Percentiles rank a stretch among this genome's conserved stretches.
These are phyloP conservation scores for Plectosphaerella sp. DNA, from an alignment of 2,329 filamentous ascomycete genomes.

Conservation along the genomic window DNA sequence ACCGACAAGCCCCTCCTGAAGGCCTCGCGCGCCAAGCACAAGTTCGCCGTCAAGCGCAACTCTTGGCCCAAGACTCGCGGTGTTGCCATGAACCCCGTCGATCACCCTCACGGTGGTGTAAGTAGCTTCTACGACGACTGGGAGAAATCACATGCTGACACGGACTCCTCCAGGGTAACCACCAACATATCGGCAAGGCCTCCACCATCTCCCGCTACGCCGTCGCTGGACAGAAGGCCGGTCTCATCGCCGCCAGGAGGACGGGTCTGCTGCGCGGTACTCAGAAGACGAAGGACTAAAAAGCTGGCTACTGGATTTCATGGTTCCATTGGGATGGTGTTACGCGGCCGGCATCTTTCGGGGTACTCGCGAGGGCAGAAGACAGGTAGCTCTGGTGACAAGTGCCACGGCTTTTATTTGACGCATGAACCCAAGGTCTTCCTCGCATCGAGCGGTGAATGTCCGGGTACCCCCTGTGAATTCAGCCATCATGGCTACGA, in stretches of 20 bases:
- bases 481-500: not conserved
- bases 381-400: slow-evolving; percentile 43
- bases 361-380: slow-evolving; percentile 43
- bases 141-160: slow-evolving; percentile 34
- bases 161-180: slow-evolving; percentile 70
- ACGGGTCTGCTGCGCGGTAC: slow-evolving; percentile 99
- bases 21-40: slow-evolving; percentile 99
- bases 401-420: slow-evolving; percentile 40
- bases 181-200: slow-evolving; percentile 99
- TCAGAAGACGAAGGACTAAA: slow-evolving; percentile 98
- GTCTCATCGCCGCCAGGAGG: slow-evolving; percentile 99
- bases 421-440: not conserved
- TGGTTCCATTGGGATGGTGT: slow-evolving; percentile 62
- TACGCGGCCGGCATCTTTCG: slow-evolving; percentile 61
- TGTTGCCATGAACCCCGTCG: slow-evolving; percentile 99
- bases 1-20: slow-evolving; percentile 99
- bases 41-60: slow-evolving; percentile 99
- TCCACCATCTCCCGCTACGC: slow-evolving; percentile 99
- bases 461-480: not conserved
- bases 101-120: slow-evolving; percentile 95
- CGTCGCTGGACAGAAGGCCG: slow-evolving; percentile 97
- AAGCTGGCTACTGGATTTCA: slow-evolving; percentile 39
- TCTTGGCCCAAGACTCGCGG: slow-evolving; percentile 99
- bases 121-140: slow-evolving; percentile 25
- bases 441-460: not conserved